phyloP scores from a whole-genome alignment of 345 rosid genomes.

The Salix dunnii region DNA sequence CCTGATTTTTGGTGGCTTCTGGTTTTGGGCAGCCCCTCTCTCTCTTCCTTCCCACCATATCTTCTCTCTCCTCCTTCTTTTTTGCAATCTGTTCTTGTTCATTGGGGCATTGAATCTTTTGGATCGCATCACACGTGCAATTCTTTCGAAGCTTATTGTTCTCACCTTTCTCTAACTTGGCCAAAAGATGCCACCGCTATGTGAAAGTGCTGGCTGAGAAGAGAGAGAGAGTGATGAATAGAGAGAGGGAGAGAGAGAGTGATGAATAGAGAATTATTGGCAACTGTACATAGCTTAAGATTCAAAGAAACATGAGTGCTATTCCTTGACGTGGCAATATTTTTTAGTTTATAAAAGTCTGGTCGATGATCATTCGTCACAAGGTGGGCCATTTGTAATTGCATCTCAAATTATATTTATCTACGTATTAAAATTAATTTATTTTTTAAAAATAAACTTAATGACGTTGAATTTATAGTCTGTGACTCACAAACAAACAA shows the following conservation, averaged over 20 bases:
- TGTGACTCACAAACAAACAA: background rate
- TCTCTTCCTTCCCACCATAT: background rate
- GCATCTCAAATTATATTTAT: too few relatives aligned
- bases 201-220: background rate
- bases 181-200: background rate
- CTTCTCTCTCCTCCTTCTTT: background rate
- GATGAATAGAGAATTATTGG: background rate
- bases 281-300: background rate
- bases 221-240: background rate
- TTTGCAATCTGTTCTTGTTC: background rate
- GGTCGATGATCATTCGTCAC: too few relatives aligned
- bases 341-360: background rate
- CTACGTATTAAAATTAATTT: too few relatives aligned
- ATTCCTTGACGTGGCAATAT: background rate
- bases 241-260: background rate
- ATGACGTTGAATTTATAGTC: background rate
- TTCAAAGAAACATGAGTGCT: background rate
- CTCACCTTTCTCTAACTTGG: background rate
- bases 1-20: background rate
- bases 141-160: background rate
- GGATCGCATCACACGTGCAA: conserved; percentile 9
- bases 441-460: background rate
- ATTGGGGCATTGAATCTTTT: background rate
- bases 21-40: background rate
- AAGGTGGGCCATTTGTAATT: too few relatives aligned